Evolutionary conservation across 2,329 filamentous ascomycete genomes (phyloP), one percentile per base, ranked within the genome.

Genomic region (Cladosporium halotolerans): DNA sequence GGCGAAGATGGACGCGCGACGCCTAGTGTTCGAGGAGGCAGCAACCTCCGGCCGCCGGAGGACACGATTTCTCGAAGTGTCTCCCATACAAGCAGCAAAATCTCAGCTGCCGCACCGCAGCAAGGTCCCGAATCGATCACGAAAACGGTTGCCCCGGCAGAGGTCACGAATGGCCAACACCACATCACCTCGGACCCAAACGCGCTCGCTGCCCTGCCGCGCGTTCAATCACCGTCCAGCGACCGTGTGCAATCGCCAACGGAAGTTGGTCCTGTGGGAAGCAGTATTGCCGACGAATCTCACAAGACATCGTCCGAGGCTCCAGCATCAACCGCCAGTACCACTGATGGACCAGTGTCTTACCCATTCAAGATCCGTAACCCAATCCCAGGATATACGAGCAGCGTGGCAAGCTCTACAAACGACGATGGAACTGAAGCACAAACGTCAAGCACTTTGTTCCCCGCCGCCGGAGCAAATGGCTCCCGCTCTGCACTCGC

Each of bases 331-430:
- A 80, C 48, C 18, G 14, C 48, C 4, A 36, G 48, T 31, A 38
- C 6, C 36, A 32, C 31, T 43, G 75, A 86, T 5, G 82, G 81
- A 16, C 84, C 85, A 0, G 80, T 89, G 23, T 85, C 87, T 0
- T 79, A 88, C 60, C 87, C 87, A 0, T 91, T 91, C 63, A 86
- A 80, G 53, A 67, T 91, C 11, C 78, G 79, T 49, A 79, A 79
- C 16, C 52, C 52, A 10, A 16, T 54, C 7, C 46, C 52, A 10
- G 52, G 46, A 16, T 48, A 44, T 28, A 50, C 45, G 4, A 49
- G 52, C 44, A 54, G 45, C 13, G 40, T 44, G 13, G 52, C 28
- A 75, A 72, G 45, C 39, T 49, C 46, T 5, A 45, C 16, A 11
- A 23, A 34, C 56, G 56, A 68, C 2, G 59, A 66, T 4, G 55